Percentiles rank a stretch among this genome's conserved stretches.
phyloP scores from a whole-genome alignment of 108 stramenopile genomes.

The Cyclostephanos invisitatus region DNA sequence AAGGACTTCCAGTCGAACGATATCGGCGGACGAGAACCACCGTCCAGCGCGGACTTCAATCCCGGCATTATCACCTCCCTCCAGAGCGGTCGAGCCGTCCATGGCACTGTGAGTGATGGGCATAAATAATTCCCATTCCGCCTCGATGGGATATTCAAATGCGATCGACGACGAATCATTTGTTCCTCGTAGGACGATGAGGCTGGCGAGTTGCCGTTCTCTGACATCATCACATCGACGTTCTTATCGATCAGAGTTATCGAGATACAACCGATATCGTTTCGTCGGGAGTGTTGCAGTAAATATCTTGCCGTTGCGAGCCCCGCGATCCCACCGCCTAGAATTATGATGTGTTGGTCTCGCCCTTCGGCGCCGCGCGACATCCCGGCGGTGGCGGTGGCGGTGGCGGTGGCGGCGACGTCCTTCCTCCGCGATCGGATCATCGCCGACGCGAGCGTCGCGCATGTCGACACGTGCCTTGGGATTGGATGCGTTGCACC shows the following conservation, averaged over 20 bases:
- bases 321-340: constrained; percentile 44
- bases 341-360: constrained; percentile 24
- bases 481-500: too few species aligned
- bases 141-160: constrained; percentile 32
- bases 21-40: constrained; percentile 8
- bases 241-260: constrained; percentile 39
- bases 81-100: constrained; percentile 32
- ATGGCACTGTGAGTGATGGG: constrained; percentile 40
- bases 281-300: constrained; percentile 6
- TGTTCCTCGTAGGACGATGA: constrained; percentile 9
- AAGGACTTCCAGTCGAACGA: constrained; percentile 32
- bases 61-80: constrained; percentile 33
- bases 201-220: not conserved
- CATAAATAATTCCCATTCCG: constrained; percentile 43
- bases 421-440: too few species aligned
- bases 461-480: too few species aligned
- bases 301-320: constrained; percentile 40
- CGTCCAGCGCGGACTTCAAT: constrained; percentile 7
- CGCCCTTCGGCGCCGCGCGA: too few species aligned
- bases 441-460: too few species aligned
- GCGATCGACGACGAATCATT: not conserved
- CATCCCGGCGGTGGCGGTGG: not conserved
- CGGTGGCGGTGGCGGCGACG: not conserved
- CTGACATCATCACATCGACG: constrained; percentile 1
- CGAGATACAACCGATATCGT: not conserved